Evolutionary conservation across 768 basidiomycete genomes (phyloP).

Genomic region (Mrakia gelida): DNA sequence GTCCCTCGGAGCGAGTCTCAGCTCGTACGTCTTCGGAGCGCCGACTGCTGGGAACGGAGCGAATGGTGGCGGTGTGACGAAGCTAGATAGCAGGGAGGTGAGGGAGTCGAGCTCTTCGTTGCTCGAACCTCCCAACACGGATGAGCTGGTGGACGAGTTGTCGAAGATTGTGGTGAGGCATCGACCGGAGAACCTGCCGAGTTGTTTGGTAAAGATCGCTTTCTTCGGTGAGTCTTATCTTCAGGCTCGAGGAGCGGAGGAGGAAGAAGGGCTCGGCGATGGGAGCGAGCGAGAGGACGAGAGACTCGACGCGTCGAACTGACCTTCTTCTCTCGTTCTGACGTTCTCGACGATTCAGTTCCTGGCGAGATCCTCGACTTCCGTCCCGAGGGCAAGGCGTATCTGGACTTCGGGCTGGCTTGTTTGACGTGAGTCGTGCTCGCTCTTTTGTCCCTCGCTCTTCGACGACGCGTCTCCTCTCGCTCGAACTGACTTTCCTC

Average conservation of each 20-base stretch:
- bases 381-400: background rate
- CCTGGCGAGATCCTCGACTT: slow-evolving; percentile 5
- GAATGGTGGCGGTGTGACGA: background rate
- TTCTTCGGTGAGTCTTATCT: background rate
- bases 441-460: background rate
- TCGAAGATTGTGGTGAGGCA: background rate
- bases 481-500: background rate
- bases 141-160: slow-evolving; percentile 5
- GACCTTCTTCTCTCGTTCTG: background rate
- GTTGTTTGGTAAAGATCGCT: slow-evolving; percentile 1
- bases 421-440: background rate
- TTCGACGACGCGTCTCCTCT: background rate
- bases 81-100: background rate
- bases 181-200: background rate
- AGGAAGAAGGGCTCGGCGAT: no score
- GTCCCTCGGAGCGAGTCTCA: background rate
- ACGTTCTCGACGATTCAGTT: background rate
- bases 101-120: background rate
- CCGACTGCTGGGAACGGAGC: background rate
- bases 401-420: background rate
- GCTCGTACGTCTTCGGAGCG: background rate
- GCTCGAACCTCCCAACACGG: background rate
- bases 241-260: background rate
- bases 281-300: no score
- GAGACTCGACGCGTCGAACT: background rate